Base-by-base conservation (phyloP, 73 alveolate species). In the Stentor coeruleus region DNA sequence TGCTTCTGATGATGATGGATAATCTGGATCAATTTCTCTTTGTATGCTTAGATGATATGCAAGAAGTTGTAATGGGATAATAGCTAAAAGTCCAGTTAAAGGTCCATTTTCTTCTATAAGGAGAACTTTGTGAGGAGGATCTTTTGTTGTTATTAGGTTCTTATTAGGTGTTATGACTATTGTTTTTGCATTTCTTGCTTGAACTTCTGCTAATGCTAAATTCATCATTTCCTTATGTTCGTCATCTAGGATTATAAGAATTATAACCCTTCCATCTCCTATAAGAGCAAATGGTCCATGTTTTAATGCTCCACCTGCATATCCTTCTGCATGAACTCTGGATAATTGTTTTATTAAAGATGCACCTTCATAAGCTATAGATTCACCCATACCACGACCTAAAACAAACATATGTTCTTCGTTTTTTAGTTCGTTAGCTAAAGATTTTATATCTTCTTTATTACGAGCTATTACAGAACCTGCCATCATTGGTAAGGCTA, bases 281-380 rank as follows among this genome's bases (percentile, higher is more conserved):
- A 89, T 89, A 58, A 93, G 82, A 26, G 96, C 94, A 35, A 95
- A 80, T 35, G 96, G 94, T 58, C 97, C 94, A 73, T 93, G 95
- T 88, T 96, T 96, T 87, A 96, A 87, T 84, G 94, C 99, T 1
- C 99, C 99, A 3, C 96, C 94, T 0, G 97, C 90, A 76, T 87
- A 96, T 1, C 98, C 99, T 80, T 96, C 99, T 20, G 99, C 98
- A 74, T 97, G 99, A 4, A 92, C 85, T 82, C 94, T 92, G 20
- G 99, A 88, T 31, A 96, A 84, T 87, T 97, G 99, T 84, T 97
- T 97, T 39, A 97, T 86, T 72, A 95, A 95, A 37, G 95, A 82
- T 3, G 99, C 99, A 14, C 98, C 99, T 85, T 97, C 99, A 59
- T 87, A 93, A 3, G 99, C 99, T 58, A 94, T 87, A 11, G 98